Percentiles rank a stretch among this genome's conserved stretches.
Evolutionary conservation across 306 rosid species (phyloP).

Genomic region (Coriaria nepalensis): DNA sequence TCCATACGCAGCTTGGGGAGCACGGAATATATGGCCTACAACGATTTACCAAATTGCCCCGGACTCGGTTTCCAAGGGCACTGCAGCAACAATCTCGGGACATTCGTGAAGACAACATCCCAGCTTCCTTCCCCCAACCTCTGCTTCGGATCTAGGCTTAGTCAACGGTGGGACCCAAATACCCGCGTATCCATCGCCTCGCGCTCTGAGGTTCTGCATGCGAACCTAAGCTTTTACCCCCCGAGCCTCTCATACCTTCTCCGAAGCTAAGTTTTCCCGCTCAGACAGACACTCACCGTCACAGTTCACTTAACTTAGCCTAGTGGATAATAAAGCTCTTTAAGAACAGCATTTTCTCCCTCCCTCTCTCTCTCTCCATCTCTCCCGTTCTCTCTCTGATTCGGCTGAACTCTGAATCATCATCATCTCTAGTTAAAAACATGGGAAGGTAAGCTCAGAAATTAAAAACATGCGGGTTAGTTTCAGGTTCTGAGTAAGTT

Average conservation of each 20-base stretch:
- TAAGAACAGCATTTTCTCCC: conserved; percentile 2
- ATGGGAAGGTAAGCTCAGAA: conserved; percentile 43
- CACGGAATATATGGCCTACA: conserved; percentile 23
- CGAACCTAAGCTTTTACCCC: conserved; percentile 12
- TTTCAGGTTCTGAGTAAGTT: no score
- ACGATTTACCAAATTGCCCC: conserved; percentile 11
- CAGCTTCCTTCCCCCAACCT: conserved; percentile 16
- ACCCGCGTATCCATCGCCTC: not conserved
- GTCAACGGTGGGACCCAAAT: conserved; percentile 23
- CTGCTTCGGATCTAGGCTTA: conserved; percentile 14
- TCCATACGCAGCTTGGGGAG: conserved; percentile 18
- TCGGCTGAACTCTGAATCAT: no score
- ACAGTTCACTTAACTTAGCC: conserved; percentile 14
- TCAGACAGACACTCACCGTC: conserved; percentile 16
- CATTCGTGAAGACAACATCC: conserved; percentile 5
- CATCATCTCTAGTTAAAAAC: not conserved
- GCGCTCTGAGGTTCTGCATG: not conserved
- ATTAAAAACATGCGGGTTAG: no score
- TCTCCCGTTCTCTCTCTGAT: not conserved
- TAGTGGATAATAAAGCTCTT: conserved; percentile 12
- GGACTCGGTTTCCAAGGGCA: conserved; percentile 27
- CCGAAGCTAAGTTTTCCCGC: conserved; percentile 51
- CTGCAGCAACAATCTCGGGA: not conserved
- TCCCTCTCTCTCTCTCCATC: not conserved
- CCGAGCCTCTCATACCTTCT: conserved; percentile 17